Base-by-base conservation (phyloP, 371 early-diverging fungal species). In the Blastocladiella emersonii region DNA sequence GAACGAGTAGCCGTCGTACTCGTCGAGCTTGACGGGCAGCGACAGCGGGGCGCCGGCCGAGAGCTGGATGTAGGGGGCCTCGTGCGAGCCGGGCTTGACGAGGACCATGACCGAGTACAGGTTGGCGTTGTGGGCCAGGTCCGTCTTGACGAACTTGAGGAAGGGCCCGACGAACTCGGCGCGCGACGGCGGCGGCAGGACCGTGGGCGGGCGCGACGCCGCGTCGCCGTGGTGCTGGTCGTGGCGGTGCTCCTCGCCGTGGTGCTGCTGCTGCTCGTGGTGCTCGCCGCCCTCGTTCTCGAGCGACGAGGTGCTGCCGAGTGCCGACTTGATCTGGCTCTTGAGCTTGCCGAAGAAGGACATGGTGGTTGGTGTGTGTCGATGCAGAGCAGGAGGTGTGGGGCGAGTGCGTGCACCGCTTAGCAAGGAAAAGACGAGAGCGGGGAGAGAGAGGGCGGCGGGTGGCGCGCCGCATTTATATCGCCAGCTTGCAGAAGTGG, bases 1-100 rank as follows among this genome's bases (percentile, higher is more conserved):
- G 36, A 65, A 65, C 36, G 15, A 8, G 37, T 59, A 23, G 53
- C 57, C 55, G 45, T 6, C 35, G 43, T 57, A 57, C 34, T 21
- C 4, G 43, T 36, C 57, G 36, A 57, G 43, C n/a, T 23, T 3
- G 10, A 34, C 3, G 7, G 57, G 57, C 25, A 6, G 17, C 5
- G 2, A 2, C 25, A n/a, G n/a, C 15, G 49, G 15, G 27, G 25
- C 27, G 49, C 49, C 49, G 27, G 27, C 27, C 27, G 49, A 49
- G 3, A 49, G 2, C 7, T 13, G n/a, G 27, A 49, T n/a, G 27
- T 3, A 4, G 25, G 49, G 49, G 27, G 49, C 49, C 27, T 49
- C 49, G 49, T n/a, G 8, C 4, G 2, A 13, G n/a, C 49, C 49
- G 27, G 49, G 49, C 49, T 49, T 49, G 49, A 49, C 49, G 7